Percentiles rank a stretch among this genome's conserved stretches.
These are phyloP conservation scores for Rosa persica DNA, from an alignment of 306 rosid species.

Conservation along the genomic window DNA sequence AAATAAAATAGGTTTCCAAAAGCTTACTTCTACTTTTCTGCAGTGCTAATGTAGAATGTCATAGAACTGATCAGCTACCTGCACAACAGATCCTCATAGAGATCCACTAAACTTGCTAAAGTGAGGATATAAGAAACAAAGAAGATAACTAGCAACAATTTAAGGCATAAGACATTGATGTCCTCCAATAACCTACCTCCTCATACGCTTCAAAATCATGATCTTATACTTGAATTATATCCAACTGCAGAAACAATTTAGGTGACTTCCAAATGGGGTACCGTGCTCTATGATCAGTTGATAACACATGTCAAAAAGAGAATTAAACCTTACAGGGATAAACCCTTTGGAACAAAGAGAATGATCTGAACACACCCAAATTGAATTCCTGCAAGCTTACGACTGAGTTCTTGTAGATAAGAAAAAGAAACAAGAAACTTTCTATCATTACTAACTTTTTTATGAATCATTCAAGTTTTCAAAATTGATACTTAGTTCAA, in stretches of 20 bases:
- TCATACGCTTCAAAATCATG: slow-evolving; percentile 63
- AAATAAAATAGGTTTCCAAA: slow-evolving; percentile 21
- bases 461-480: too few relatives aligned
- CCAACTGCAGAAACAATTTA: not conserved
- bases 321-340: too few relatives aligned
- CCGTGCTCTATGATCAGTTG: too few relatives aligned
- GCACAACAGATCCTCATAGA: slow-evolving; percentile 31
- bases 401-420: too few relatives aligned
- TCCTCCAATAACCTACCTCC: slow-evolving; percentile 49
- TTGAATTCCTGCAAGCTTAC: too few relatives aligned
- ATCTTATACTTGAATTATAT: not conserved
- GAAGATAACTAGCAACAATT: slow-evolving; percentile 19
- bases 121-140: not conserved
- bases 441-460: too few relatives aligned
- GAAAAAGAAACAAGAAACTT: too few relatives aligned
- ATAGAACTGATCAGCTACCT: slow-evolving; percentile 93
- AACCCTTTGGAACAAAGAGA: too few relatives aligned
- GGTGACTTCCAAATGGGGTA: not conserved
- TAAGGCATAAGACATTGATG: slow-evolving; percentile 1
- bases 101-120: not conserved
- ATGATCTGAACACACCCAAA: too few relatives aligned
- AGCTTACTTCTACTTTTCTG: slow-evolving; percentile 84
- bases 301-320: not conserved
- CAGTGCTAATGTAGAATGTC: slow-evolving; percentile 69
- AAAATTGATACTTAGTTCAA: too few relatives aligned